Evolutionary conservation across 1,284 basidiomycete genomes (phyloP).

Genomic region (Rhodotorula sp.): DNA sequence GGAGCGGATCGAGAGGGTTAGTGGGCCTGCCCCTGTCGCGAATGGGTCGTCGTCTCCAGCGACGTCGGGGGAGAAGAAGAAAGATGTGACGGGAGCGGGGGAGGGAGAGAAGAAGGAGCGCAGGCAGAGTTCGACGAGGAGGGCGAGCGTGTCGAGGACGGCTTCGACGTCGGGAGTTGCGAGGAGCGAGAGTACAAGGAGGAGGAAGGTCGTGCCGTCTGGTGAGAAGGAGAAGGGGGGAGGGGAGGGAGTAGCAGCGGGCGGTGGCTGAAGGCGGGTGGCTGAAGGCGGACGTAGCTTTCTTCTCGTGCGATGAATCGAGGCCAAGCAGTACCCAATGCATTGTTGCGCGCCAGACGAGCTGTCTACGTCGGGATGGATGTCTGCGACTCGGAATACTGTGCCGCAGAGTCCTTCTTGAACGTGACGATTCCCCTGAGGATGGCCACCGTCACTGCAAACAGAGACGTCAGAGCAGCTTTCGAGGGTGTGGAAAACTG

Average conservation of each 20-base stretch:
- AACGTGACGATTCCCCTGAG: conserved; percentile 24
- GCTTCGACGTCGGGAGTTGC: too few relatives aligned
- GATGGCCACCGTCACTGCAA: conserved; percentile 17
- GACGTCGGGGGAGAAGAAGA: not conserved
- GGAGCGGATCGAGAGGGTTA: conserved; percentile 39
- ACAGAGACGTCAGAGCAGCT: too few relatives aligned
- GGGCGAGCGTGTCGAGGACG: not conserved
- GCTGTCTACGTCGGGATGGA: conserved; percentile 13
- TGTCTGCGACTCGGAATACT: not conserved
- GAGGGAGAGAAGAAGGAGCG: not conserved
- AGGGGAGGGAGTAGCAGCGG: not conserved
- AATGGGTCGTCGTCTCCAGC: too few relatives aligned
- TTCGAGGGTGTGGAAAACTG: too few relatives aligned
- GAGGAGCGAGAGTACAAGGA: not conserved
- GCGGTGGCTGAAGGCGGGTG: too few relatives aligned
- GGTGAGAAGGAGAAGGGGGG: not conserved
- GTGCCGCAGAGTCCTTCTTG: conserved; percentile 29
- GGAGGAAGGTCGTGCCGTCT: not conserved
- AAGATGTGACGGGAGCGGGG: not conserved
- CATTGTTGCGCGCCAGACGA: too few relatives aligned
- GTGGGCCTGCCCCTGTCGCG: not conserved
- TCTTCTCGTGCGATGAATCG: not conserved
- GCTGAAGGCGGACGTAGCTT: not conserved
- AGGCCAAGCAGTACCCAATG: too few relatives aligned
- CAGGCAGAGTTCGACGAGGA: not conserved